These are phyloP conservation scores for Paratinospora sagittata DNA, from an alignment of 164 flowering plant genomes.

Conservation along the genomic window DNA sequence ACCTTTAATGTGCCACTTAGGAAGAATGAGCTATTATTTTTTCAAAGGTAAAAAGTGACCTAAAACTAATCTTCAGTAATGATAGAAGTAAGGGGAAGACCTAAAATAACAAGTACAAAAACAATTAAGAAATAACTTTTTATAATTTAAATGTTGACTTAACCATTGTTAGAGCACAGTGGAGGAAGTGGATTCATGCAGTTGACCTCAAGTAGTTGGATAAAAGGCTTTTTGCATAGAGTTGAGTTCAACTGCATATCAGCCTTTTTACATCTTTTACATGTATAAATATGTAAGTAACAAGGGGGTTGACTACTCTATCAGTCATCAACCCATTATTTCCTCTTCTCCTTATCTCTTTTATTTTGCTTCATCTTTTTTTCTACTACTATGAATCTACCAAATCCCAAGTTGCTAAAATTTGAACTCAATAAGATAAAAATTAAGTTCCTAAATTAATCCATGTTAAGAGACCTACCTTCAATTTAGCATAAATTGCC, in stretches of 20 bases:
- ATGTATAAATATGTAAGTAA: neutral
- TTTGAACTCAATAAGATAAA: neutral
- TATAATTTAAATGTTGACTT: too few species aligned
- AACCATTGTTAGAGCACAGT: too few species aligned
- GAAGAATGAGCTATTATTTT: too few species aligned
- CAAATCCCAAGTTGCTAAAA: neutral
- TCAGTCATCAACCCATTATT: neutral
- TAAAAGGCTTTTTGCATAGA: too few species aligned
- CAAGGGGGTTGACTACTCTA: neutral
- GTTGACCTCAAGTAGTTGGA: too few species aligned
- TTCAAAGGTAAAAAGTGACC: too few species aligned
- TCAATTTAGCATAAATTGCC: slow-evolving; percentile 53
- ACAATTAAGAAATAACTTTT: too few species aligned
- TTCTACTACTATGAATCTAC: neutral
- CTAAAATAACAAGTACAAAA: too few species aligned
- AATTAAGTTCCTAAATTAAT: neutral
- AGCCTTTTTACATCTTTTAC: neutral
- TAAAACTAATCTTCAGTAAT: too few species aligned
- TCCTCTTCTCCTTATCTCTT: neutral
- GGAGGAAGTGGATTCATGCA: too few species aligned
- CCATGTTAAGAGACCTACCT: slow-evolving; percentile 35
- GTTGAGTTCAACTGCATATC: neutral
- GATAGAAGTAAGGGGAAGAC: too few species aligned
- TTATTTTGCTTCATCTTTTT: neutral
- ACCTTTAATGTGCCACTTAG: too few species aligned